Base-by-base conservation (phyloP, 208 protist genomes). In the Leishmania gerbilli region DNA sequence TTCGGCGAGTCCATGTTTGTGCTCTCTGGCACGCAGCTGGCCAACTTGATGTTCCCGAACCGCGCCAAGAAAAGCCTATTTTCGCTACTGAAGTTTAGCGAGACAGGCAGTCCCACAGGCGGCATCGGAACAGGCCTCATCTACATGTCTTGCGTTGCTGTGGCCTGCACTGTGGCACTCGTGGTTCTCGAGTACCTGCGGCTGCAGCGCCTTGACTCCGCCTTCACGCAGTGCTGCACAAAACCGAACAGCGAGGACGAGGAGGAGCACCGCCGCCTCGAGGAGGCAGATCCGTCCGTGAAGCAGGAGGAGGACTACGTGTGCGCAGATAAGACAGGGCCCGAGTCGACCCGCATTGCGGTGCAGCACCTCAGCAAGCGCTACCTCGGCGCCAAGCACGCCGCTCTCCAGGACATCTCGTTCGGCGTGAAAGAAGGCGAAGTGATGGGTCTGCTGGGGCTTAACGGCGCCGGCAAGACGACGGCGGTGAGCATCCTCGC, bases 381-480 rank as follows among this genome's bases (percentile, higher is more conserved):
- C 55, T 95, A 91, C 84, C 1, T 79, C 3, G 86, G 84, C 2
- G 58, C 79, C 49, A 56, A 60, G 58, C 67, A 76, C 65, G 65
- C 88, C 51, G 93, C 93, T 45, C 80, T 98, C 4, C 55, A 87
- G 21, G 90, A 98, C 80, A 37, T 97, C 42, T 92, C 90, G 9
- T 78, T 98, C 55, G 90, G 92, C 64, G 93, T 98, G 78, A 83
- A 86, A 19, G 84, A 85, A 71, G 93, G 92, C 55, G 93, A 98
- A 84, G 89, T 96, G 74, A 88, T 98, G 82, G 88, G 86, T 27
- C 84, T 99, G 74, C 86, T 98, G 51, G 97, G 97, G n/a, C 88
- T 95, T 27, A 99, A 99, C 84, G 95, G 95, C 62, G 90, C 95
- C 24, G 97, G 97, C 75, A 99, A 99, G 88, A 93, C 96, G 9